Base-by-base conservation (phyloP, 306 rosid species). In the Dalbergia cochinchinensis region DNA sequence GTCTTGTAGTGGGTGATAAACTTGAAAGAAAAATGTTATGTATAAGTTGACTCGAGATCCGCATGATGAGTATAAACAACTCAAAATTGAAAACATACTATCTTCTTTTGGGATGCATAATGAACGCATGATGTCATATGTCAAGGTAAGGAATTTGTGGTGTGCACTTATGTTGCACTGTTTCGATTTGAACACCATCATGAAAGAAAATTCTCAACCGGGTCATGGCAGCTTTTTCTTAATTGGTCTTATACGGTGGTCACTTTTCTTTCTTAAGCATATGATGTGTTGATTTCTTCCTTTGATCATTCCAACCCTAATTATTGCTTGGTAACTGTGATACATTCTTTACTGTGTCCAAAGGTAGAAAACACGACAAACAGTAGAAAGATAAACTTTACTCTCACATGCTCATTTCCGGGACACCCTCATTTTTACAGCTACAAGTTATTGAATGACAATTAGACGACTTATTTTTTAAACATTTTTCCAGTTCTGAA, bases 381-480 rank as follows among this genome's bases (percentile, higher is more conserved):
- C 6, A 62, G 68, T 6, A 22, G 33, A 18, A 42, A 19, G 71
- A 42, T 11, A 10, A 66, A 10, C 35, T 42, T 11, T 67, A 42
- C 22, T 41, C 42, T 6, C 34, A 26, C 19, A 74, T 61, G 78
- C 57, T 20, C 31, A 15, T 61, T 74, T 60, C 4, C 13, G 4
- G 44, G 19, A 13, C 11, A 16, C 61, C 22, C 22, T 18, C 7
- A 11, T 61, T 48, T 44, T 74, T 19, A 11, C 4, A 26, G 54
- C 20, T 37, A 72, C 68, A 26, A 3, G 19, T 16, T 39, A 64
- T 64, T 76, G 80, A 76, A 63, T 76, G 63, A 48, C 41, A 76
- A 16, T 63, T 76, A 41, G n/a, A 64, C 3, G 48, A 22, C 41
- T n/a, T 44, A 44, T 34, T 33, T 26, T 26, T 22, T 1, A 22